These are phyloP conservation scores for Citrullus colocynthis DNA, from an alignment of 306 rosid genomes.

Conservation along the genomic window DNA sequence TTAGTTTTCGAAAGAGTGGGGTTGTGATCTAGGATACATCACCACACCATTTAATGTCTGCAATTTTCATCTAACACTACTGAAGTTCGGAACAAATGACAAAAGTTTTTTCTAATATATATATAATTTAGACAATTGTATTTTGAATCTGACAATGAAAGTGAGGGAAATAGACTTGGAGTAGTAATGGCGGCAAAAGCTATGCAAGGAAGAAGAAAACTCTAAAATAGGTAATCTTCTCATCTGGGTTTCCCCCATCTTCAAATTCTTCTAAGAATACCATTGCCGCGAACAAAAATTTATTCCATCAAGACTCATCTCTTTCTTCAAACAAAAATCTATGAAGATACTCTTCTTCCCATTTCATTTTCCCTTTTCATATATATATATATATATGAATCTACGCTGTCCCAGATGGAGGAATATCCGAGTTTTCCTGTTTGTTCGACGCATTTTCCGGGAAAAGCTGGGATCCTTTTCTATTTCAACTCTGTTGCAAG, in stretches of 20 bases:
- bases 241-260: not conserved
- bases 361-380: not conserved
- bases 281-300: slow-evolving; percentile 6
- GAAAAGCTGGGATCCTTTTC: not conserved
- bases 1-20: not conserved
- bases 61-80: too few relatives aligned
- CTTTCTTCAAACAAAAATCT: slow-evolving; percentile 28
- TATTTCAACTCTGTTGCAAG: not conserved
- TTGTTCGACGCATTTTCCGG: not conserved
- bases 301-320: slow-evolving; percentile 23
- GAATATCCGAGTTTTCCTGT: not conserved
- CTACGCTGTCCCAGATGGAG: not conserved
- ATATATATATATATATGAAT: slow-evolving; percentile 2
- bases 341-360: slow-evolving; percentile 1
- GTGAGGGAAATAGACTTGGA: not conserved
- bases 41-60: too few relatives aligned
- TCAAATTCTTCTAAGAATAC: not conserved
- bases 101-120: too few relatives aligned
- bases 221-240: not conserved
- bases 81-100: too few relatives aligned
- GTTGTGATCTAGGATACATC: not conserved
- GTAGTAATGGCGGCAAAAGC: not conserved
- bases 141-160: too few relatives aligned
- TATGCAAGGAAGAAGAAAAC: not conserved
- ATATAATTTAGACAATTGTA: too few relatives aligned